phyloP scores from a whole-genome alignment of 768 basidiomycete species.

The Serendipita sp. region DNA sequence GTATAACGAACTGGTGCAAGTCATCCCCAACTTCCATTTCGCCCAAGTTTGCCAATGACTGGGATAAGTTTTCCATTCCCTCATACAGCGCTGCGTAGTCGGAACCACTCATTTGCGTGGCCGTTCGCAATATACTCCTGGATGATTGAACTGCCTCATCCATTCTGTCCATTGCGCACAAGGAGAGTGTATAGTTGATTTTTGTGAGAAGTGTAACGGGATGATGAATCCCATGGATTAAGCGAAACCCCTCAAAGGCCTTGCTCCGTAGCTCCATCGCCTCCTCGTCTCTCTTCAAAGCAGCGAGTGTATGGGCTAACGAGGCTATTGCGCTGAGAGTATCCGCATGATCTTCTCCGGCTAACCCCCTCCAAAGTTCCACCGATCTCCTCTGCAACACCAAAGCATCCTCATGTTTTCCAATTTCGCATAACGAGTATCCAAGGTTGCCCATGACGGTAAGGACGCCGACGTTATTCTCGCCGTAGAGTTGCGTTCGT shows the following conservation, averaged over 20 bases:
- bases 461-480: neutral
- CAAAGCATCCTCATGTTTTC: neutral
- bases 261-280: neutral
- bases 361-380: neutral
- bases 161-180: neutral
- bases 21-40: too few relatives aligned
- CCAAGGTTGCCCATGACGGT: neutral
- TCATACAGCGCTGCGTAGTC: too few relatives aligned
- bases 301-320: neutral
- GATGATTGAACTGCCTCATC: neutral
- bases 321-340: neutral
- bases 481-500: neutral
- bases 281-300: neutral
- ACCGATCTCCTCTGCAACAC: neutral
- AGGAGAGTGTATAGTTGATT: neutral
- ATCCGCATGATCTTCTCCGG: neutral
- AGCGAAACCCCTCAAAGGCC: neutral
- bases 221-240: neutral
- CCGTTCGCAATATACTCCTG: too few relatives aligned
- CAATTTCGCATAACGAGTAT: neutral
- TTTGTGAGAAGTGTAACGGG: neutral
- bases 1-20: too few relatives aligned
- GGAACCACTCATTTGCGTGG: too few relatives aligned
- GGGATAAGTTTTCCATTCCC: too few relatives aligned
- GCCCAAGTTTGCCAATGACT: too few relatives aligned